phyloP scores from a whole-genome alignment of 805 yeast species.

The Sugiyamaella floridensis region DNA sequence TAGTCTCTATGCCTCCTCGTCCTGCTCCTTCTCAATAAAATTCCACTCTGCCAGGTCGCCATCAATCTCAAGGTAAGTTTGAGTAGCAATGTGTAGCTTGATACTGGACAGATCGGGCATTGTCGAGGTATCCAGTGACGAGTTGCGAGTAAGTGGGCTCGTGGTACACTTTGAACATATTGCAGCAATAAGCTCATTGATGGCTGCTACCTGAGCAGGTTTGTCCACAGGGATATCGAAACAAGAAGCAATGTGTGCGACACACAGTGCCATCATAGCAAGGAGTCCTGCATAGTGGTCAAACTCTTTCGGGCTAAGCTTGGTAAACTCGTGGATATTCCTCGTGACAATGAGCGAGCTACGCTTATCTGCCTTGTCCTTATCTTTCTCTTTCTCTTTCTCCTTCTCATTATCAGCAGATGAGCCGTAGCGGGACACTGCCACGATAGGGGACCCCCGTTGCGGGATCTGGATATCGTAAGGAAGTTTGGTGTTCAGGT shows the following conservation, averaged over 20 bases:
- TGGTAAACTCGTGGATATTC: constrained; percentile 24
- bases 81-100: constrained; percentile 25
- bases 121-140: neutral
- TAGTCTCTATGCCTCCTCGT: neutral
- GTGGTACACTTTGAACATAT: neutral
- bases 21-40: constrained; percentile 18
- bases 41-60: constrained; percentile 33
- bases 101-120: constrained; percentile 12
- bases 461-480: constrained; percentile 26
- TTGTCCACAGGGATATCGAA: constrained; percentile 23
- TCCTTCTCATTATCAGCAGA: too few species aligned
- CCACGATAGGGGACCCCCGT: constrained; percentile 17
- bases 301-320: constrained; percentile 26
- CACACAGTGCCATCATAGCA: constrained; percentile 29
- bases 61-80: constrained; percentile 29
- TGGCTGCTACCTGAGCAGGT: constrained; percentile 18
- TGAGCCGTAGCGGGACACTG: constrained; percentile 18
- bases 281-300: constrained; percentile 26
- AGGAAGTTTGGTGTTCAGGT: constrained; percentile 29
- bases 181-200: constrained; percentile 21
- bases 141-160: neutral
- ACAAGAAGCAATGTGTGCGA: constrained; percentile 24
- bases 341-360: constrained; percentile 7
- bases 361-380: too few species aligned
- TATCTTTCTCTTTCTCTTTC: too few species aligned